Percentiles rank a stretch among this genome's conserved stretches.
Conservation (phyloP, 495 filamentous ascomycete genomes). For the Ascodesmis nigricans region DNA sequence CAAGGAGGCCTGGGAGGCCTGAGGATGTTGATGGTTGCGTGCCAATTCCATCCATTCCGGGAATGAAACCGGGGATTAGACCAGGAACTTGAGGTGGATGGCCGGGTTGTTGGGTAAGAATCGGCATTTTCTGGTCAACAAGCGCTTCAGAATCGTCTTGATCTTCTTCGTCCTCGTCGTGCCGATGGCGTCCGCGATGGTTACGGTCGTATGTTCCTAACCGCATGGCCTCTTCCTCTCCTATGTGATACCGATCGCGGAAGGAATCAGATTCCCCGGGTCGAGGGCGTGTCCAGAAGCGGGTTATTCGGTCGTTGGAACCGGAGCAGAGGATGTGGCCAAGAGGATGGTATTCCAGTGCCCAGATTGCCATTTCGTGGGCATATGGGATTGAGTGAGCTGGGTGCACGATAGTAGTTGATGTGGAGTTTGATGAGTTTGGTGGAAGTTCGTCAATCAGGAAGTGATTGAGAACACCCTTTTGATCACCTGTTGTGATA, state of each 20-base stretch:
- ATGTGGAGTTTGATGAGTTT: slow-evolving; percentile 39
- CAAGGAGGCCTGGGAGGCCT: slow-evolving; percentile 32
- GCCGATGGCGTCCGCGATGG: slow-evolving; percentile 50
- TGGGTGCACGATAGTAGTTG: slow-evolving; percentile 69
- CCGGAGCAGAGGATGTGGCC: slow-evolving; percentile 97
- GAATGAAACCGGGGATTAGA: slow-evolving; percentile 28
- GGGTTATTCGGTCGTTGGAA: slow-evolving; percentile 86
- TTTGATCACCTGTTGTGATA: slow-evolving; percentile 73
- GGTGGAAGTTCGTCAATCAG: slow-evolving; percentile 68
- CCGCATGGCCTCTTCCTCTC: slow-evolving; percentile 75
- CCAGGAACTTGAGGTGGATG: slow-evolving; percentile 5
- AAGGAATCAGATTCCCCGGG: slow-evolving; percentile 67
- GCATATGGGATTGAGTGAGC: slow-evolving; percentile 67
- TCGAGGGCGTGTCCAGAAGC: slow-evolving; percentile 79
- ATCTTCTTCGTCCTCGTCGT: slow-evolving; percentile 75
- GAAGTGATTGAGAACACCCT: slow-evolving; percentile 80
- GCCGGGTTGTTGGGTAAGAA: slow-evolving; percentile 29
- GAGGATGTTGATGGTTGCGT: slow-evolving; percentile 18
- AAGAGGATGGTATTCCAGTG: slow-evolving; percentile 86
- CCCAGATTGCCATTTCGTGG: slow-evolving; percentile 89
- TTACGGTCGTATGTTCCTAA: slow-evolving; percentile 79
- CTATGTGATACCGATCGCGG: slow-evolving; percentile 84
- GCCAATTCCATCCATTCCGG: slow-evolving; percentile 25
- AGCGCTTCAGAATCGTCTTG: slow-evolving; percentile 84
- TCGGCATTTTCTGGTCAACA: slow-evolving; percentile 78